Evolutionary conservation across 805 yeast genomes (phyloP).

Genomic region (Barnettozyma botsteinii): DNA sequence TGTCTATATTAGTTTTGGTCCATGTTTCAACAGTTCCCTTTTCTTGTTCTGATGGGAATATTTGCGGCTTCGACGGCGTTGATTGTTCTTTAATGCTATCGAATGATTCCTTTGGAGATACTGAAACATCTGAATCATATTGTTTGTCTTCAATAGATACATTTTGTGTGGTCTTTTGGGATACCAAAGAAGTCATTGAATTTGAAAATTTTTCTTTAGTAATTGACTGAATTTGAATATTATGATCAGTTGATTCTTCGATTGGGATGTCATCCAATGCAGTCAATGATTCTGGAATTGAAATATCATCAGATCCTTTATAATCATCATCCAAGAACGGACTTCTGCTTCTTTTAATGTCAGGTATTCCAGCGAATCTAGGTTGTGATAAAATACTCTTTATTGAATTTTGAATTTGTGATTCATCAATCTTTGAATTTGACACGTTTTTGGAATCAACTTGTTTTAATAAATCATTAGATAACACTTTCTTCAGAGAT

Average conservation of each 20-base stretch:
- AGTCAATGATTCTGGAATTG: slow-evolving; percentile 3
- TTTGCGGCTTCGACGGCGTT: background rate
- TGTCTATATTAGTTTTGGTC: slow-evolving; percentile 27
- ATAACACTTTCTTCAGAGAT: background rate
- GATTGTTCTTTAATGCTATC: slow-evolving; percentile 7
- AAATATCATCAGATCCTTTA: slow-evolving; percentile 16
- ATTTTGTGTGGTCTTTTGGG: background rate
- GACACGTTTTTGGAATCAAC: background rate
- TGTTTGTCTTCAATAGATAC: background rate
- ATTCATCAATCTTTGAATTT: slow-evolving; percentile 7
- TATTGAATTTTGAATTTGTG: slow-evolving; percentile 12
- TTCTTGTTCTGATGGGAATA: background rate
- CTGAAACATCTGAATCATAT: too few relatives aligned
- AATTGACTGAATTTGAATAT: slow-evolving; percentile 11
- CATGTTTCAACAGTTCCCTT: slow-evolving; percentile 15
- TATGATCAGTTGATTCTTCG: slow-evolving; percentile 27
- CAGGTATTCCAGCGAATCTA: slow-evolving; percentile 18
- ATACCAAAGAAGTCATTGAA: background rate
- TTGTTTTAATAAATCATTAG: background rate
- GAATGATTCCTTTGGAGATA: slow-evolving; percentile 1
- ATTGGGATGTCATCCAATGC: slow-evolving; percentile 22
- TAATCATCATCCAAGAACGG: slow-evolving; percentile 23
- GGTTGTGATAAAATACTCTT: slow-evolving; percentile 17
- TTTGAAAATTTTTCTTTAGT: background rate
- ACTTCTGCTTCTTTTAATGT: slow-evolving; percentile 19